A percentile compares a stretch with the other conserved stretches of the same genome.
Evolutionary conservation across 225 moss, liverwort and hornwort genomes (phyloP).

Genomic region (Ulota crispa): DNA sequence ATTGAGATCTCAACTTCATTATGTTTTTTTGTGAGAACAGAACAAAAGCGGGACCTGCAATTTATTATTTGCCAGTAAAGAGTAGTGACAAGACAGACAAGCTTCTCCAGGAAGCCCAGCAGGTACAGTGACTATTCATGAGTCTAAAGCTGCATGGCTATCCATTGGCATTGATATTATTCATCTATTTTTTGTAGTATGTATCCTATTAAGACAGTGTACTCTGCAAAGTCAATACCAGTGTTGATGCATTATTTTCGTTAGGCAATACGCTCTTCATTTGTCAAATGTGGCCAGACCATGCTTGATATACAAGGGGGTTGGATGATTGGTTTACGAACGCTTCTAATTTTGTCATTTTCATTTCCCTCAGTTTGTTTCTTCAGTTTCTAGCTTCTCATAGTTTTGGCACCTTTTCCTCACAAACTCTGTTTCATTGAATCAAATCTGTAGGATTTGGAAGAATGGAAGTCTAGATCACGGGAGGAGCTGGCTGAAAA

Average conservation of each 20-base stretch:
- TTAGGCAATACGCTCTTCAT: not conserved
- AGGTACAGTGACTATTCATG: slow-evolving; percentile 49
- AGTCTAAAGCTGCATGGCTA: slow-evolving; percentile 1
- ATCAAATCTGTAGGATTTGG: slow-evolving; percentile 60
- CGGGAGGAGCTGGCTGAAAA: slow-evolving; percentile 76
- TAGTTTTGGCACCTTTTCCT: not conserved
- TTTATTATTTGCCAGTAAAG: slow-evolving; percentile 86
- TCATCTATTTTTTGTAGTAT: not conserved
- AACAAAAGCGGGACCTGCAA: slow-evolving; percentile 83
- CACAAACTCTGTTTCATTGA: not conserved
- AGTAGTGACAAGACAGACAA: slow-evolving; percentile 79
- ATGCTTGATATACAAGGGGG: not conserved
- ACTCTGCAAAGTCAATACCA: not conserved
- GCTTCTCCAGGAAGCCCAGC: slow-evolving; percentile 69
- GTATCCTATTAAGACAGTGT: not conserved
- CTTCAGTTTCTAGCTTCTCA: not conserved
- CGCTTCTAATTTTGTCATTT: not conserved
- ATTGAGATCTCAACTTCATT: slow-evolving; percentile 11
- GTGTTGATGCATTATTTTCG: not conserved
- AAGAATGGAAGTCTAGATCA: slow-evolving; percentile 73
- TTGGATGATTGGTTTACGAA: not conserved
- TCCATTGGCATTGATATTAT: not conserved
- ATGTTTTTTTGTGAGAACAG: slow-evolving; percentile 43
- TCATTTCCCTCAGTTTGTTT: not conserved
- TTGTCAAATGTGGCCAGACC: not conserved